Evolutionary conservation across 2,329 filamentous ascomycete species (phyloP), one percentile per base, ranked within the genome.

Genomic region (Phialophora verrucosa): DNA sequence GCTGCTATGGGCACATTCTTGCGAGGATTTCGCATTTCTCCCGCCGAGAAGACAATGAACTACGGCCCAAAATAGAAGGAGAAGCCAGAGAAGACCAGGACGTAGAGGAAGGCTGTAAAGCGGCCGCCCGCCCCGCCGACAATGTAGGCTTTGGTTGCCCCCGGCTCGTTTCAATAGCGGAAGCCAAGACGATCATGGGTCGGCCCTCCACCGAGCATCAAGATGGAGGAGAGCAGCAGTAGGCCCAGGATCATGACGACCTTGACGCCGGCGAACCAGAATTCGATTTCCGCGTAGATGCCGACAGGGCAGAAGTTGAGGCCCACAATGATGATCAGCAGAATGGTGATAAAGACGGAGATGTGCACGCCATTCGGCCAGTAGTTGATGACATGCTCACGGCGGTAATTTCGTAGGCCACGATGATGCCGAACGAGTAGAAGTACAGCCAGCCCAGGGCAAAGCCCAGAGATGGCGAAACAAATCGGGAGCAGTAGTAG

Each of bases 341-440:
- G 23, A 27, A 72, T 62, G 12, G 59, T 31, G 54, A 72, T 72
- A 68, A 71, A 73, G 5, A 63, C 72, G 7, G 70, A 68, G 11
- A 66, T 58, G 38, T 27, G 23, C n/a, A 42, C 44, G 54, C 54
- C 44, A 42, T 47, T 47, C 2, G 53, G 51, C 92, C 92, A 96
- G 73, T 88, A 93, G 71, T 90, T 86, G 64, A 96, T 90, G 63
- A 94, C 90, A 96, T 79, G 4, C 90, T 86, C 17, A 86, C 87
- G 29, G 92, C 92, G 0, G 91, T 94, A 47, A 96, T 81, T 75
- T 96, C 91, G 74, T 94, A 94, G 1, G 92, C 91, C 0, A 91
- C 92, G 58, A 91, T 85, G 73, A 96, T 93, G 31, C 31, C 31
- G 31, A 32, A 32, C 75, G 94, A 91, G 76, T 94, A 95, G 75